Base-by-base conservation (phyloP, 805 yeast species). In the Kregervanrija fluxuum region DNA sequence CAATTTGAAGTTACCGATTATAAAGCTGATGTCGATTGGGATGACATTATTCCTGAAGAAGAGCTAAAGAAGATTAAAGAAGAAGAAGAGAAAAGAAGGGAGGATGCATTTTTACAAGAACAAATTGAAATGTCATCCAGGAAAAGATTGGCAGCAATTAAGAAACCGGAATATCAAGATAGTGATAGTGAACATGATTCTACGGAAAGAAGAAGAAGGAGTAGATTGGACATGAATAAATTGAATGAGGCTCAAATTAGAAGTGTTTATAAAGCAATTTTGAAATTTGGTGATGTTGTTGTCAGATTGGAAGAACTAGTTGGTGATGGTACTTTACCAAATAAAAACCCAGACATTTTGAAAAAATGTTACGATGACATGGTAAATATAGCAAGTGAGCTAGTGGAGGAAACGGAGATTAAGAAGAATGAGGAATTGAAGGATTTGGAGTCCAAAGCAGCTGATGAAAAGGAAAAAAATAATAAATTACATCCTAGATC, bases 1-100 rank as follows among this genome's bases (percentile, higher is more conserved):
- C 99, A 93, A 66, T 93, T 93, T 62, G 99, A 93, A 66, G 99
- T 93, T 43, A 93, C 99, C 0, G 99, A 93, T 62, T 95, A 90
- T 64, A 93, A 93, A 68, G 98, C 99, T 1, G 96, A 91, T 63
- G 89, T 91, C 49, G 95, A 89, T 51, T 93, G 99, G 99, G 98
- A 93, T 68, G 99, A 93, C 64, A 93, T 93, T 54, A 93, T 93
- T 56, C 99, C 99, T 0, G 90, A 87, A 52, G 95, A 86, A 38
- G 99, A 93, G 63, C 71, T 95, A 51, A 75, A 80, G 48, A 87
- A 85, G 61, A 73, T 93, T 55, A 93, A 93, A 61, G 95, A 85
- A 51, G 95, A 89, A 45, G 99, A 93, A 61, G 82, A 84, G 71
- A 83, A 80, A 61, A 75, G 85, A 42, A 76, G 82, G 38, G 97